Evolutionary conservation across 257 asterid species (phyloP).

Genomic region (Salvia rosmarinus): DNA sequence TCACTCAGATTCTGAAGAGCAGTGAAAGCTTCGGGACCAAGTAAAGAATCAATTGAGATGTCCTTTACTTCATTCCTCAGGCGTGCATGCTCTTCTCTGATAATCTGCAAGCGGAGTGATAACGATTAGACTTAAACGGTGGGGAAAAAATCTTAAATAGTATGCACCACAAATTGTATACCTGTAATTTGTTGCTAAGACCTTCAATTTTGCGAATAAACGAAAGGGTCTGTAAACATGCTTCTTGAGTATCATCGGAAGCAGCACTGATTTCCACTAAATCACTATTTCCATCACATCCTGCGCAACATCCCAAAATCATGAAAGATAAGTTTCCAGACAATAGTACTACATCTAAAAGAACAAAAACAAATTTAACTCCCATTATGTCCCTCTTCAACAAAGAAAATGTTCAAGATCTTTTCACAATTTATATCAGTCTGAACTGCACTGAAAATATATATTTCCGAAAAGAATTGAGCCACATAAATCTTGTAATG

Average conservation of each 20-base stretch:
- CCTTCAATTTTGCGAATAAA: constrained; percentile 59
- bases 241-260: constrained; percentile 47
- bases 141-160: neutral
- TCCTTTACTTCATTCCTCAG: constrained; percentile 65
- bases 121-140: constrained; percentile 7
- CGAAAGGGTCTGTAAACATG: constrained; percentile 55
- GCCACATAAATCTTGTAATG: neutral
- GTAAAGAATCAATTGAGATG: constrained; percentile 56
- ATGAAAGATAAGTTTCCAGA: constrained; percentile 26
- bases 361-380: neutral
- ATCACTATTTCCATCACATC: constrained; percentile 42
- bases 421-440: neutral
- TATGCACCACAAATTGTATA: constrained; percentile 26
- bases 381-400: neutral
- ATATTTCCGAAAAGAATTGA: neutral
- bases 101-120: constrained; percentile 41
- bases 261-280: constrained; percentile 42
- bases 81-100: constrained; percentile 54
- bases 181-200: constrained; percentile 64
- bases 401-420: neutral
- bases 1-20: constrained; percentile 71
- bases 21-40: constrained; percentile 55
- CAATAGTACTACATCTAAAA: neutral
- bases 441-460: neutral
- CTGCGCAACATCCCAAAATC: constrained; percentile 43